A percentile compares a stretch with the other conserved stretches of the same genome.
Evolutionary conservation across 306 rosid species (phyloP).

Genomic region (Castanospermum australe): DNA sequence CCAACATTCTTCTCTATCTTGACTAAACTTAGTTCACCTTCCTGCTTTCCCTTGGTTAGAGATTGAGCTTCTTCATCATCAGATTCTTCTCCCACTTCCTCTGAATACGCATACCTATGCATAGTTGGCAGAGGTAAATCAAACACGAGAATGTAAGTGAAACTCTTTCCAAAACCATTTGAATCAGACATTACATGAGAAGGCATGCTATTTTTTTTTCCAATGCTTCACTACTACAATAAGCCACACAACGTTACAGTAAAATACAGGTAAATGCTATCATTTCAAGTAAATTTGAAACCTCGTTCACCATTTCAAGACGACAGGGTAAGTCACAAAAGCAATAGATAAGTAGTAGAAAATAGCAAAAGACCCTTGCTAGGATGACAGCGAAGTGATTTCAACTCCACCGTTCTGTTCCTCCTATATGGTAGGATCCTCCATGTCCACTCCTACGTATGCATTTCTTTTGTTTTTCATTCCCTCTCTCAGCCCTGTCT

Average conservation of each 20-base stretch:
- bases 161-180: background rate
- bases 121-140: conserved; percentile 16
- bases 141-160: background rate
- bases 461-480: background rate
- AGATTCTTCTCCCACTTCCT: conserved; percentile 75
- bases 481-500: background rate
- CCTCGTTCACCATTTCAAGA: background rate
- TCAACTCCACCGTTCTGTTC: background rate
- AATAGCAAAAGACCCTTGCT: background rate
- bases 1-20: conserved; percentile 59
- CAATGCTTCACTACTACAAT: background rate
- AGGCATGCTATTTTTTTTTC: background rate
- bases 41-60: conserved; percentile 59
- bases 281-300: background rate
- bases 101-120: conserved; percentile 89
- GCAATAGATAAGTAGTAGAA: background rate
- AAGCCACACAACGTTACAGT: background rate
- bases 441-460: background rate
- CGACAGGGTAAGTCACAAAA: background rate
- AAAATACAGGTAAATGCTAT: background rate
- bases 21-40: conserved; percentile 63
- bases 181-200: conserved; percentile 20
- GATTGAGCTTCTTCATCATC: conserved; percentile 85
- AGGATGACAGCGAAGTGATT: background rate
- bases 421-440: background rate